Evolutionary conservation across 2,329 filamentous ascomycete genomes (phyloP).

Genomic region (Fusarium sp.): DNA sequence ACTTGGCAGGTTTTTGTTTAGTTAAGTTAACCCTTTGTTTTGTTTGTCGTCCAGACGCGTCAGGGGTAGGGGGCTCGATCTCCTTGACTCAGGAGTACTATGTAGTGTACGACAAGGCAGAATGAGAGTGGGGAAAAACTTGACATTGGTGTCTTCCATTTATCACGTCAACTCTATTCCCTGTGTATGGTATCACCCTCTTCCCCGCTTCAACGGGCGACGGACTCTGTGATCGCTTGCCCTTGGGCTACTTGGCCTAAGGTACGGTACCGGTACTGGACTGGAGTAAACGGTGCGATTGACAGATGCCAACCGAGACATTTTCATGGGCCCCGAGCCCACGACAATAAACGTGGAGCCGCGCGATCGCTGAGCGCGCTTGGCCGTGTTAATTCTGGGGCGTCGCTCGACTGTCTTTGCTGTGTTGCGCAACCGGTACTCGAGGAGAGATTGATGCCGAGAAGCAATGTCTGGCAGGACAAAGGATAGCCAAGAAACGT

Average conservation of each 20-base stretch:
- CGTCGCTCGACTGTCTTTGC: conserved; percentile 24
- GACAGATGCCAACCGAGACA: conserved; percentile 39
- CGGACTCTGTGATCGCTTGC: conserved; percentile 20
- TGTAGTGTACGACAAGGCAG: conserved; percentile 4
- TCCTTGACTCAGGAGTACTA: conserved; percentile 14
- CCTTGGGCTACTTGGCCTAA: conserved; percentile 13
- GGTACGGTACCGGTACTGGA: neutral
- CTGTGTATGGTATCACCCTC: conserved; percentile 23
- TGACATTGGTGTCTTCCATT: conserved; percentile 14
- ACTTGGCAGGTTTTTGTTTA: conserved; percentile 7
- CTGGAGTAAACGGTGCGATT: conserved; percentile 22
- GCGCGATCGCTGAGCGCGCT: conserved; percentile 21
- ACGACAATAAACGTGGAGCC: conserved; percentile 22
- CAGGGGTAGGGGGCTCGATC: conserved; percentile 16
- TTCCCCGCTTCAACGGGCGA: conserved; percentile 38
- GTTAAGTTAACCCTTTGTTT: conserved; percentile 2
- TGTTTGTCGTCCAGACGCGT: conserved; percentile 29
- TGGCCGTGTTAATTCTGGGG: conserved; percentile 4
- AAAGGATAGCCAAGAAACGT: conserved; percentile 33
- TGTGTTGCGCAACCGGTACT: conserved; percentile 24
- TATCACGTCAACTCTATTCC: conserved; percentile 15
- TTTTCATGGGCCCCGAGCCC: conserved; percentile 12
- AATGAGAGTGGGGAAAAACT: conserved; percentile 5
- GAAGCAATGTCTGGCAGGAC: conserved; percentile 32
- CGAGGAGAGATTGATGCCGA: conserved; percentile 34